Percentiles rank a stretch among this genome's conserved stretches.
Conservation (phyloP, 1,284 basidiomycete species). For the Moesziomyces parantarcticus region DNA sequence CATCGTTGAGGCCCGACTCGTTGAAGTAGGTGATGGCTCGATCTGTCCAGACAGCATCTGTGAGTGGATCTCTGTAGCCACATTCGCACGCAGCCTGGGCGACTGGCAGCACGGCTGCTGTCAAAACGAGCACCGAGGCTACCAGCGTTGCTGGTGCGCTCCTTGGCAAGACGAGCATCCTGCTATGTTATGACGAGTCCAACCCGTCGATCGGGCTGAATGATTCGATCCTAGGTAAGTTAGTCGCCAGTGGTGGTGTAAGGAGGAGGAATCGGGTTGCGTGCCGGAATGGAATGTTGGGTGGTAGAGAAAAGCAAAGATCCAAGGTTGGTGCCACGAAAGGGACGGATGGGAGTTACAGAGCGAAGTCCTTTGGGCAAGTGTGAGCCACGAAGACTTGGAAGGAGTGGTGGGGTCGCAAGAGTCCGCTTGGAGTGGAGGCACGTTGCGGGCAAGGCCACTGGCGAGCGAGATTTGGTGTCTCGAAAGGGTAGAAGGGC, state of each 20-base stretch:
- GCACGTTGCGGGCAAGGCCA: not conserved
- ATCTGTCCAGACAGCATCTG: constrained; percentile 58
- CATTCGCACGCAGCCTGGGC: constrained; percentile 51
- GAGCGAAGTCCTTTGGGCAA: not conserved
- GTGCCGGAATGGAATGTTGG: not conserved
- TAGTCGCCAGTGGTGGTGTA: not conserved
- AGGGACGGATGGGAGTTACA: not conserved
- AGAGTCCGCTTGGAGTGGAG: not conserved
- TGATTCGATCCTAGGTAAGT: not conserved
- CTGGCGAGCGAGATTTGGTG: not conserved
- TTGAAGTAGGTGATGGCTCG: constrained; percentile 62
- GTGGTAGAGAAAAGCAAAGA: not conserved
- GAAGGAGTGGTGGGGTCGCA: not conserved
- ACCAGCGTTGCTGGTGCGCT: constrained; percentile 22
- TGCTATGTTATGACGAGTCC: constrained; percentile 2
- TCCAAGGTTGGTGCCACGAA: not conserved
- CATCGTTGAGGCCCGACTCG: constrained; percentile 47
- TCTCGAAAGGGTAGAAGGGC: not conserved
- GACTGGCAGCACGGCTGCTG: constrained; percentile 11
- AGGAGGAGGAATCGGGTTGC: not conserved
- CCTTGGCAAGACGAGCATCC: constrained; percentile 10
- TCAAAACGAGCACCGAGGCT: constrained; percentile 21
- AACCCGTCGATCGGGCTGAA: not conserved
- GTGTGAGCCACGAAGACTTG: not conserved
- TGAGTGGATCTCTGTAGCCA: constrained; percentile 57